phyloP scores from a whole-genome alignment of 2,329 filamentous ascomycete species.

The Ophiostoma australiae region DNA sequence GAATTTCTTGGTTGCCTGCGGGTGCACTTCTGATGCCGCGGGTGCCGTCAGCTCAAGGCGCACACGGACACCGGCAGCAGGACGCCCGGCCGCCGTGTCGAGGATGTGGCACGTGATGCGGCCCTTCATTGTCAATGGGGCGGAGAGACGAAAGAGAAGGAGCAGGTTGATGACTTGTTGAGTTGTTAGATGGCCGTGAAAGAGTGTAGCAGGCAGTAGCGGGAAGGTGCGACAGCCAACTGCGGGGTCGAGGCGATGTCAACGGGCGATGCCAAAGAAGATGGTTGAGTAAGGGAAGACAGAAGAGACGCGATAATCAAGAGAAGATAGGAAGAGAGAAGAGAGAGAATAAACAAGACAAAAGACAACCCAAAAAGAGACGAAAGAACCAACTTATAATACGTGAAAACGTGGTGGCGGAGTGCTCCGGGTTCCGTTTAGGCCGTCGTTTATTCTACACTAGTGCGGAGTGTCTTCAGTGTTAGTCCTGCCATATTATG shows the following conservation, averaged over 20 bases:
- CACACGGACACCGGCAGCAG: conserved; percentile 62
- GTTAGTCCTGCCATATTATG: neutral
- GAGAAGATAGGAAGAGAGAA: neutral
- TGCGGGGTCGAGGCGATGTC: neutral
- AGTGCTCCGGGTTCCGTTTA: conserved; percentile 16
- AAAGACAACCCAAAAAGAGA: neutral
- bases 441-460: conserved; percentile 7
- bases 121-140: conserved; percentile 43
- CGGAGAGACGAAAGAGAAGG: neutral
- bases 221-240: neutral
- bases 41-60: conserved; percentile 49
- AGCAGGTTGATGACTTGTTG: neutral
- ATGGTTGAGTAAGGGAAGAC: neutral
- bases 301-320: too few species aligned
- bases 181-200: too few species aligned
- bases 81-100: conserved; percentile 70
- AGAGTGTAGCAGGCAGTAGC: too few species aligned
- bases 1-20: conserved; percentile 48
- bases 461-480: neutral
- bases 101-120: conserved; percentile 84
- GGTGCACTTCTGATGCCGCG: conserved; percentile 31
- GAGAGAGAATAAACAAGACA: neutral
- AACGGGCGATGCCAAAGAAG: neutral
- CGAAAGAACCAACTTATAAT: neutral
- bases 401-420: neutral